These are phyloP conservation scores for Paraconiothyrium brasiliense DNA, from an alignment of 2,329 filamentous ascomycete species.

Conservation along the genomic window DNA sequence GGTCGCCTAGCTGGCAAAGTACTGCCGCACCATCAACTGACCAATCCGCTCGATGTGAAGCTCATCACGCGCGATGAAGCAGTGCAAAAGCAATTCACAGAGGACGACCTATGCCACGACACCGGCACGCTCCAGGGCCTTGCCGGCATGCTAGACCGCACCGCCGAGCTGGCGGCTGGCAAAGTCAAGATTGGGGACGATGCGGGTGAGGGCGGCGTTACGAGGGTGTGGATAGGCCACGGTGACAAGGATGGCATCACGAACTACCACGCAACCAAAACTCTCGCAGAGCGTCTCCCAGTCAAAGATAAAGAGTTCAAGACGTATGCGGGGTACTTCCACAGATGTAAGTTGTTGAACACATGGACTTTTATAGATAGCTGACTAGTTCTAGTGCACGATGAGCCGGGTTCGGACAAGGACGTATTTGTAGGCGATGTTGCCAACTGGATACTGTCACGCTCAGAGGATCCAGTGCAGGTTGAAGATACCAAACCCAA, in stretches of 20 bases:
- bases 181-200: slow-evolving; percentile 56
- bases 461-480: slow-evolving; percentile 42
- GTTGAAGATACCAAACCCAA: slow-evolving; percentile 44
- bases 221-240: slow-evolving; percentile 76
- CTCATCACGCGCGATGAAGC: slow-evolving; percentile 74
- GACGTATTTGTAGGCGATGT: slow-evolving; percentile 48
- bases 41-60: slow-evolving; percentile 70
- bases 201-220: slow-evolving; percentile 63
- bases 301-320: slow-evolving; percentile 76
- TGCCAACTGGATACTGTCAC: slow-evolving; percentile 46
- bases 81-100: slow-evolving; percentile 67
- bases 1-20: slow-evolving; percentile 75
- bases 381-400: slow-evolving; percentile 45
- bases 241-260: slow-evolving; percentile 78
- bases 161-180: slow-evolving; percentile 67
- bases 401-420: slow-evolving; percentile 48
- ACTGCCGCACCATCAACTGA: slow-evolving; percentile 73
- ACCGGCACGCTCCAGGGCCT: slow-evolving; percentile 87
- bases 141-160: slow-evolving; percentile 79
- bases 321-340: slow-evolving; percentile 79
- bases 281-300: slow-evolving; percentile 66
- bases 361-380: neutral
- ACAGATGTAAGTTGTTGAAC: slow-evolving; percentile 64
- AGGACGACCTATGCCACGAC: slow-evolving; percentile 79
- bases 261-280: slow-evolving; percentile 70